A percentile compares a stretch with the other conserved stretches of the same genome.
Evolutionary conservation across 148 eudicot genomes (phyloP).

Genomic region (Rhododendron mucronatum): DNA sequence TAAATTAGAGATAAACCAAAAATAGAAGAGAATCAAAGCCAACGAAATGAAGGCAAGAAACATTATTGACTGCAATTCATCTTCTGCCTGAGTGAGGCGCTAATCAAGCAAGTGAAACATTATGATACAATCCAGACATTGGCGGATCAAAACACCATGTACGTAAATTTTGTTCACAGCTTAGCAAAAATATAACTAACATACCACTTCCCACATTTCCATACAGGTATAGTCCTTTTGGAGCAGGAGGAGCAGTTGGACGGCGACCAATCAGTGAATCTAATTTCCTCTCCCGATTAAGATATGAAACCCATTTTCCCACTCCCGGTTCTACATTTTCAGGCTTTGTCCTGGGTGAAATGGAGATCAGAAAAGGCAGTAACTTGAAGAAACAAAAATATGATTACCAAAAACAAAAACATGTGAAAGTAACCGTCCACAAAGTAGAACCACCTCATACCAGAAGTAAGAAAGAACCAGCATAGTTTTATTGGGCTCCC

Average conservation of each 20-base stretch:
- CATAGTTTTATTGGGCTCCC: neutral
- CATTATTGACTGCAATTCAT: neutral
- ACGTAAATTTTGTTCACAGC: neutral
- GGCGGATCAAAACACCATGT: neutral
- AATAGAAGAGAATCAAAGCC: slow-evolving; percentile 1
- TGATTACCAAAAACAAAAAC: neutral
- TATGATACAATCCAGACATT: neutral
- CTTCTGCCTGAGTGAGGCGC: neutral
- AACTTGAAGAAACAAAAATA: neutral
- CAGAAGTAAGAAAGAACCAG: neutral
- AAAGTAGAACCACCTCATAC: neutral
- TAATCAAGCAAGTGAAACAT: slow-evolving; percentile 2
- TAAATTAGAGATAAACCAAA: neutral
- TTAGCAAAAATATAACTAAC: slow-evolving; percentile 6
- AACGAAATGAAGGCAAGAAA: neutral
- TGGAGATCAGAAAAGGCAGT: slow-evolving; percentile 1
- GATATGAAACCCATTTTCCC: slow-evolving; percentile 95
- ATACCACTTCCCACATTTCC: slow-evolving; percentile 99
- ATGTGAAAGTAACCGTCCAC: neutral
- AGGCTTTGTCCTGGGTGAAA: slow-evolving; percentile 44
- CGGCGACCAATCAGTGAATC: slow-evolving; percentile 68
- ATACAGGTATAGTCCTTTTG: slow-evolving; percentile 88
- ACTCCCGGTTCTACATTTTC: slow-evolving; percentile 76
- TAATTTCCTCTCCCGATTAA: slow-evolving; percentile 81
- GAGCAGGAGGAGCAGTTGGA: slow-evolving; percentile 83